Percentiles rank a stretch among this genome's conserved stretches.
Conservation (phyloP, 805 yeast species). For the Peterozyma toletana region DNA sequence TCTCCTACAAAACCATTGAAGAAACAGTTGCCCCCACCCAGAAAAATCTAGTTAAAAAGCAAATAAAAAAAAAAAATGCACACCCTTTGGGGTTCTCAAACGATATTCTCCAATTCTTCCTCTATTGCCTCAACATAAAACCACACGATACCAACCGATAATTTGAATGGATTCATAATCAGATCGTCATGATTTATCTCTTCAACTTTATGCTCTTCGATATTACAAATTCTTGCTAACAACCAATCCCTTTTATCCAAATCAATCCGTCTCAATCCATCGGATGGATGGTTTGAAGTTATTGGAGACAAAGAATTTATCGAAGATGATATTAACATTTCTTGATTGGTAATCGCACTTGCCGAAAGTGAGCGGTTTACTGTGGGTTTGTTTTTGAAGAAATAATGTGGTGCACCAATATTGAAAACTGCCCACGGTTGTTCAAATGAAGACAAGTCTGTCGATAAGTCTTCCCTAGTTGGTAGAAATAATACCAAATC, state of each 20-base stretch:
- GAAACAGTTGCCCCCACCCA: no score
- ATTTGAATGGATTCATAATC: conserved; percentile 54
- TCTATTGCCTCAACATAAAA: conserved; percentile 50
- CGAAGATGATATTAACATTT: not conserved
- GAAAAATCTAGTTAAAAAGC: no score
- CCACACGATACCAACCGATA: conserved; percentile 61
- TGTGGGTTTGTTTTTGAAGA: conserved; percentile 41
- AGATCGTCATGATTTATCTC: conserved; percentile 29
- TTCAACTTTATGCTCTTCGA: conserved; percentile 47
- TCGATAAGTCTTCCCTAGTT: conserved; percentile 27
- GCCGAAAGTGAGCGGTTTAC: no score
- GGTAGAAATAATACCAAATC: conserved; percentile 85
- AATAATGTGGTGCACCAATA: conserved; percentile 79
- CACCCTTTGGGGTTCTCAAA: not conserved
- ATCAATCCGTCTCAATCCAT: conserved; percentile 9
- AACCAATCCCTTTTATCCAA: conserved; percentile 66
- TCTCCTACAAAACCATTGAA: no score
- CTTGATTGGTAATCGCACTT: conserved; percentile 1
- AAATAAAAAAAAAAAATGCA: no score
- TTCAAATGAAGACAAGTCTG: not conserved
- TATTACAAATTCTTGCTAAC: conserved; percentile 58
- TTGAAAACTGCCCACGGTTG: conserved; percentile 95
- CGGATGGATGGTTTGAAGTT: not conserved
- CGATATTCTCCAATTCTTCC: conserved; percentile 15
- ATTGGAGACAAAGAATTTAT: not conserved